Evolutionary conservation across 225 moss, liverwort and hornwort species (phyloP), one percentile per base, ranked within the genome.

Genomic region (Pseudisothecium myosuroides): DNA sequence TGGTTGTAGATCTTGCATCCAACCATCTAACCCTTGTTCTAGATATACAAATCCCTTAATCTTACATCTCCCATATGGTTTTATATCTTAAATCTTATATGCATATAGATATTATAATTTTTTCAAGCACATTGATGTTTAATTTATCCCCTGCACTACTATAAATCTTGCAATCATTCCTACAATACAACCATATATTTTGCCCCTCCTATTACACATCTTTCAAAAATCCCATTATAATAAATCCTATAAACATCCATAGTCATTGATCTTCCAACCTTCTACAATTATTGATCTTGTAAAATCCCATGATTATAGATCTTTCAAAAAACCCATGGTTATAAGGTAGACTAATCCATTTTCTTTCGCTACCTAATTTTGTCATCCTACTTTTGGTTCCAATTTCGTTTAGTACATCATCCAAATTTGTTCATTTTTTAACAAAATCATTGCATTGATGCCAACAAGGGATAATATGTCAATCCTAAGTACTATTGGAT

Each of bases 1-100:
- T 74, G 2, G 17, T 45, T 45, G 4, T 73, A 45, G 11, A 73
- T 28, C 45, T 47, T 47, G 18, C 17, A 74, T 47, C 11, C 6
- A 47, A 47, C 18, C 0, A 17, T 74, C 0, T 11, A 17, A 1
- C 29, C 10, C 9, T 0, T 1, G 1, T 28, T 47, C 4, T 17
- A 29, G 6, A 47, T 47, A 74, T 2, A 29, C 16, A 28, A n/a
- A n/a, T 1, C 18, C 29, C 11, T 21, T 29, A 74, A 47, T 47
- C 16, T 47, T 47, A 18, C 6, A 18, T n/a, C 4, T 0, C 2
- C 5, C 54, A 1, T 3, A 45, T 8, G 11, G 4, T 74, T 45
- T 29, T 17, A 29, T 18, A 29, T 73, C 10, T 10, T 11, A 73
- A 45, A 29, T 29, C 29, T 73, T 45, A 28, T 10, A 74, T 29